These are phyloP conservation scores for Pythium sp. DNA, from an alignment of 352 stramenopile species.

Conservation along the genomic window DNA sequence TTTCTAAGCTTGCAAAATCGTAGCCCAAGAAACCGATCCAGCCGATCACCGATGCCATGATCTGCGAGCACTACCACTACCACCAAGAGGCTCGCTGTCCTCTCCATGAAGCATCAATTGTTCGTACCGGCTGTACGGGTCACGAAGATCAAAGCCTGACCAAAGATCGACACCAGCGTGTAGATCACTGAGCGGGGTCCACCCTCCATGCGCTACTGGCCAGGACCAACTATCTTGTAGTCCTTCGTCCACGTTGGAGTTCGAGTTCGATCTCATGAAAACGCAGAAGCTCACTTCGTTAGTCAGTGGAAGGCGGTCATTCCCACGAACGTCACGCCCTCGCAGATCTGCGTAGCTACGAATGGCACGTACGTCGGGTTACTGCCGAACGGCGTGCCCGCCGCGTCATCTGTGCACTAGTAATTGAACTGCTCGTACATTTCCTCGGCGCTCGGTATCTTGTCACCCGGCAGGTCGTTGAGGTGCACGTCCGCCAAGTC, in stretches of 20 bases:
- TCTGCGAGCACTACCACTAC: slow-evolving; percentile 68
- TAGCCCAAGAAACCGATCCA: no score
- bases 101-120: slow-evolving; percentile 73
- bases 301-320: slow-evolving; percentile 56
- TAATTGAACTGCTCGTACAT: slow-evolving; percentile 60
- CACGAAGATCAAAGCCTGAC: slow-evolving; percentile 73
- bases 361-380: slow-evolving; percentile 36
- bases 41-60: slow-evolving; percentile 60
- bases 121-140: slow-evolving; percentile 69
- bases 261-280: slow-evolving; percentile 62
- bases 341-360: slow-evolving; percentile 36
- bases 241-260: slow-evolving; percentile 71
- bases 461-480: slow-evolving; percentile 37
- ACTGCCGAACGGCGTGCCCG: slow-evolving; percentile 23
- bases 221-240: slow-evolving; percentile 61
- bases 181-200: slow-evolving; percentile 66
- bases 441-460: slow-evolving; percentile 35
- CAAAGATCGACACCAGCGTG: slow-evolving; percentile 70
- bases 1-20: no score
- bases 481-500: slow-evolving; percentile 57
- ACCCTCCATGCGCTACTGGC: slow-evolving; percentile 61
- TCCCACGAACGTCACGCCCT: slow-evolving; percentile 59
- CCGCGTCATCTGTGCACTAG: slow-evolving; percentile 45
- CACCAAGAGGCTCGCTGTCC: slow-evolving; percentile 57
- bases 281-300: slow-evolving; percentile 66